Base-by-base conservation (phyloP, 2,329 filamentous ascomycete genomes). In the Exophiala sp. region DNA sequence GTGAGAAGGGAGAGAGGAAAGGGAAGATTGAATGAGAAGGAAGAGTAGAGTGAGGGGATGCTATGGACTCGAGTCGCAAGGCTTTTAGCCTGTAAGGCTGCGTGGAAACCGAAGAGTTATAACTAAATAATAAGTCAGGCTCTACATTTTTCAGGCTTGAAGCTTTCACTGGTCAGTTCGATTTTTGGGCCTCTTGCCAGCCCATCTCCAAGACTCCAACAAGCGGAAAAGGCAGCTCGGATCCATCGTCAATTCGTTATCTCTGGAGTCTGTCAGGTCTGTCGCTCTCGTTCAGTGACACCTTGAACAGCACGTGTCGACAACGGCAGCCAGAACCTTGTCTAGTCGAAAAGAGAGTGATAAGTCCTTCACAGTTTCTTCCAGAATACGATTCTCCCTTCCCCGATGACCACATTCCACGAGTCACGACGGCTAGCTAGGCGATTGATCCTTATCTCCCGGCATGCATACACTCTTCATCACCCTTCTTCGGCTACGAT, bases 81-180 rank as follows among this genome's bases (percentile, higher is more conserved):
- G 57, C 57, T 59, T 59, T 55, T 59, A 59, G 54, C 57, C 57
- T 54, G 57, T 57, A 59, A 59, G 57, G 57, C 57, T 59, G 57
- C 57, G 57, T 16, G 40, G 24, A 42, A 12, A 42, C 16, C 7
- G 24, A 29, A 43, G 41, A 32, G 41, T 24, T 10, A 24, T 20
- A 32, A 7, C 18, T n/a, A 24, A 24, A 29, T 24, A 12, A 43
- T 29, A 24, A 24, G 41, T 43, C 41, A 43, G 41, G 41, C 41
- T 43, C 18, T 16, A 16, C 20, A 41, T 29, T 43, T 38, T 29
- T 50, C 46, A 52, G 50, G 46, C 41, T 54, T 51, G 50, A 45
- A 34, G 24, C 35, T 20, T 20, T 43, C 41, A 43, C 24, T 29
- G 24, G 24, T 29, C 24, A 29, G 24, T 29, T 29, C 24, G 4